Evolutionary conservation across 2,329 filamentous ascomycete species (phyloP), one percentile per base, ranked within the genome.

Genomic region (Penicillium sp.): DNA sequence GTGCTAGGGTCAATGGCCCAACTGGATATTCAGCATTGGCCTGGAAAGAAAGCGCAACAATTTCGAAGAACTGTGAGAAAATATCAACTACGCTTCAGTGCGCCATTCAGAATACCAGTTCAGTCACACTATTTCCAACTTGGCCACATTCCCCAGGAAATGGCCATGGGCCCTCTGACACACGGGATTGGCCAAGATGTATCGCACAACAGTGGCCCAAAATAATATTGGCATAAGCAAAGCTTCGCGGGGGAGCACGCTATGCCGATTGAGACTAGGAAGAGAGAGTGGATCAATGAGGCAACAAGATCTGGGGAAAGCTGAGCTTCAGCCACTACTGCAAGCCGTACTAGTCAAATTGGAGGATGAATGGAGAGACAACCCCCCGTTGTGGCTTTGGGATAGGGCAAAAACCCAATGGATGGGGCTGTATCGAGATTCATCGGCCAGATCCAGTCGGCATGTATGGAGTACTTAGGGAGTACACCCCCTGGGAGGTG

Each of bases 221-320:
- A 23, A 43, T 23, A 44, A 31, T 44, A 40, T 40, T 40, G n/a
- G 16, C 39, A 43, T 43, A 14, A 9, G 26, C 26, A 44, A 52
- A 44, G 40, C 40, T 44, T 44, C 40, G 40, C 40, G 40, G 40
- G 40, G 49, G n/a, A 52, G 37, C 39, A 56, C 55, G 56, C 58
- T 59, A 59, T 55, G 53, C 58, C 55, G 37, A 36, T 58, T 60
- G 39, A 52, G 58, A 52, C 45, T 53, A 53, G 54, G 43, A 54
- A 53, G 33, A 18, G n/a, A 44, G 40, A 59, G 59, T 61, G 59
- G 59, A 61, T 61, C 59, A 44, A 36, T 31, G 37, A 52, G 21
- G 23, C 23, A 50, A 55, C 37, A 31, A 58, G 50, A 60, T 58
- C 56, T 58, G 59, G 59, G 59, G 59, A 61, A 59, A 61, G 49